phyloP scores from a whole-genome alignment of 2,329 filamentous ascomycete species.

The Aspergillus spinulosporus region DNA sequence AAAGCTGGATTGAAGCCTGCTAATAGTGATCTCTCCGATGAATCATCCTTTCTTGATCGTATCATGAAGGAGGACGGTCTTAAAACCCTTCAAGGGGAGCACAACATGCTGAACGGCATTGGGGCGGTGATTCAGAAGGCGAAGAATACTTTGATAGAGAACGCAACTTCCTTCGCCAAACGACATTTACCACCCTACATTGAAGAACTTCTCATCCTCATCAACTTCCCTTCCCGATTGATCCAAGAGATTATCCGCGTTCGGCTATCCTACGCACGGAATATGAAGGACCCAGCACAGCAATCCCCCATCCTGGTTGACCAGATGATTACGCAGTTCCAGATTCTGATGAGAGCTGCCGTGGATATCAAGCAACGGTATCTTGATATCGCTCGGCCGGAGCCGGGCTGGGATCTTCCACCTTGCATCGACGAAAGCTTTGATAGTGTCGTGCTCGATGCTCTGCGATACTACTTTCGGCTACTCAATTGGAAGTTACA shows the following conservation, averaged over 20 bases:
- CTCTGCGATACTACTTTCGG: conserved; percentile 96
- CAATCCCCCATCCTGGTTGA: conserved; percentile 93
- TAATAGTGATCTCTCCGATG: conserved; percentile 74
- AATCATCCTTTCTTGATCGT: conserved; percentile 89
- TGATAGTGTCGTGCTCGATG: conserved; percentile 85
- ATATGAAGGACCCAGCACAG: conserved; percentile 92
- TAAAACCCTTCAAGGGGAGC: conserved; percentile 79
- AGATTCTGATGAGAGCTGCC: conserved; percentile 85
- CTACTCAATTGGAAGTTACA: conserved; percentile 98
- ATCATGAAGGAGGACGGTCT: conserved; percentile 94
- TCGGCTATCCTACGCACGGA: conserved; percentile 84
- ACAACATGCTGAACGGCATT: conserved; percentile 82
- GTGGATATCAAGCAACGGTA: conserved; percentile 92
- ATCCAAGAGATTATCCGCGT: conserved; percentile 96
- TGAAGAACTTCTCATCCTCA: conserved; percentile 89
- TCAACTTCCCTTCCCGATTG: conserved; percentile 93
- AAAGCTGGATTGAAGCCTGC: conserved; percentile 70
- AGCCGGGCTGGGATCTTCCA: conserved; percentile 91
- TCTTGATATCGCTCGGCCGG: conserved; percentile 75
- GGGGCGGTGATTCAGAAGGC: conserved; percentile 88
- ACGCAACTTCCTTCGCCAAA: conserved; percentile 79
- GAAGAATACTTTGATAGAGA: conserved; percentile 84
- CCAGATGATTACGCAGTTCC: conserved; percentile 97
- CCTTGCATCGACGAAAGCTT: conserved; percentile 97
- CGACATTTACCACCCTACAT: conserved; percentile 94